Percentiles rank a stretch among this genome's conserved stretches.
Conservation (phyloP, 805 yeast species). For the Candida pseudoglaebosa region DNA sequence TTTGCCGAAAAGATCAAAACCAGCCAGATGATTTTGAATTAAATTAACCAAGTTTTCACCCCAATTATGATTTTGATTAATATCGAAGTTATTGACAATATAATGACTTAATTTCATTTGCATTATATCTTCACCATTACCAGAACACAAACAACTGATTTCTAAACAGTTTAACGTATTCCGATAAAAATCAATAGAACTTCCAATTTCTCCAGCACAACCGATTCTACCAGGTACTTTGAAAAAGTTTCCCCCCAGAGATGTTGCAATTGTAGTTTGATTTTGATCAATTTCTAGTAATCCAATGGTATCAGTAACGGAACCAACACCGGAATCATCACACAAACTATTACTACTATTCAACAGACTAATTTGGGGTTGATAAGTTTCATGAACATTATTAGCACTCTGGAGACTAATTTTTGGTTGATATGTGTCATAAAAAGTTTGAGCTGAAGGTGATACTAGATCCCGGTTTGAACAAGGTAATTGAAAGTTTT, state of each 20-base stretch:
- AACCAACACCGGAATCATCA: not conserved
- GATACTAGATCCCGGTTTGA: not conserved
- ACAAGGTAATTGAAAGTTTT: not conserved
- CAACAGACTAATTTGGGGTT: too few species aligned
- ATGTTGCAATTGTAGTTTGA: conserved; percentile 27
- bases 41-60: conserved; percentile 16
- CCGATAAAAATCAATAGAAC: conserved; percentile 31
- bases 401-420: not conserved
- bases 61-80: conserved; percentile 15
- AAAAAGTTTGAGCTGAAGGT: conserved; percentile 6
- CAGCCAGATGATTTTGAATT: conserved; percentile 10
- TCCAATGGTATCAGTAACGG: conserved; percentile 47
- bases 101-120: conserved; percentile 37
- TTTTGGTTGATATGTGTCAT: conserved; percentile 2
- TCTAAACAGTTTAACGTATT: conserved; percentile 14
- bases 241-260: conserved; percentile 54
- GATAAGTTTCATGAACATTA: too few species aligned
- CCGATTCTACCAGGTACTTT: conserved; percentile 49
- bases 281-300: conserved; percentile 18
- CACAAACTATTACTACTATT: not conserved
- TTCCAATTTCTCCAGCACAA: conserved; percentile 50
- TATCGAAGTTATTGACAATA: conserved; percentile 12
- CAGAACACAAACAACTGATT: conserved; percentile 43
- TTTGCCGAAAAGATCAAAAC: conserved; percentile 7
- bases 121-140: conserved; percentile 56